Evolutionary conservation across 768 basidiomycete species (phyloP), one percentile per base, ranked within the genome.

Genomic region (Amanita thiersii): DNA sequence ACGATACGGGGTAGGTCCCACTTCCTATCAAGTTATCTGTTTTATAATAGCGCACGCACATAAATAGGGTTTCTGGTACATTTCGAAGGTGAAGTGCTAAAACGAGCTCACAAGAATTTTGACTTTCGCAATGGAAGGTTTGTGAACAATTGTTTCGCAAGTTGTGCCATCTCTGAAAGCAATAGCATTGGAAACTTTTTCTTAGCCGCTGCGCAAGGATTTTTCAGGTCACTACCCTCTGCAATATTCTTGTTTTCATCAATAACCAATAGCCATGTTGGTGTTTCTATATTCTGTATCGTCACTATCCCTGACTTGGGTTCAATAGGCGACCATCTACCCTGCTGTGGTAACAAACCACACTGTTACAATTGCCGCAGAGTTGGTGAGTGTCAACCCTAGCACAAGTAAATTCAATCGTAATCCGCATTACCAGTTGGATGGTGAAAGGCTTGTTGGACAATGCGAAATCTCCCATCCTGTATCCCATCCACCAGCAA

Each of bases 381-480:
- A 93, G 60, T 70, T 94, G 45, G 69, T 69, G n/a, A 53, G 86
- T 78, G 20, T 53, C 68, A 48, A 39, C 24, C 28, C 30, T 45
- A 15, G 17, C 18, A 30, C 2, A 34, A 25, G 44, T 36, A 24
- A 40, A 21, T 37, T 24, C 35, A 30, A 21, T 6, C 21, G 6
- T 33, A 12, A 11, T 24, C 8, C 41, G n/a, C 46, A 87, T 85
- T 77, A 80, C 54, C n/a, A n/a, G n/a, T n/a, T n/a, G n/a, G 77
- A 92, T 50, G 86, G 86, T 8, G 63, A 72, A 20, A 76, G 71
- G 37, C 74, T 97, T 31, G 79, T 93, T 30, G 92, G 92, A 11
- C 92, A 96, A 61, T 94, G 90, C 56, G 85, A 90, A 52, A 92
- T 94, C 50, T 92, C 90, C 2, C 91, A 94, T 58, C 91, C 91